Evolutionary conservation across 306 rosid species (phyloP).

Genomic region (Luffa acutangula): DNA sequence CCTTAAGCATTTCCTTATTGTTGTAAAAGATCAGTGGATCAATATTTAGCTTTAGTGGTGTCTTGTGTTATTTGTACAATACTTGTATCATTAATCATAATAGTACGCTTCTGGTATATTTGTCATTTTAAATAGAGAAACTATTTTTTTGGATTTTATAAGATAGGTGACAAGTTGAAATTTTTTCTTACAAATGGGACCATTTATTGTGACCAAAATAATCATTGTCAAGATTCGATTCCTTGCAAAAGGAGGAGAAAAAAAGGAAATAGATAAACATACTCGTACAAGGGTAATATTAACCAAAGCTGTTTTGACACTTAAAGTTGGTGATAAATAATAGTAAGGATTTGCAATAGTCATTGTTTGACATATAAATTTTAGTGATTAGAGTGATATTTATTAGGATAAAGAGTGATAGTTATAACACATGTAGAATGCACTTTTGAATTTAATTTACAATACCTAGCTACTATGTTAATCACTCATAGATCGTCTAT

Average conservation of each 20-base stretch:
- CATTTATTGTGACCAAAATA: neutral
- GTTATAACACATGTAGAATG: too few relatives aligned
- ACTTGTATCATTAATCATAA: neutral
- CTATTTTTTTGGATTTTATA: neutral
- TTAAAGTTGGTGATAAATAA: neutral
- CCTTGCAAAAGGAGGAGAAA: neutral
- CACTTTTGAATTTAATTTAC: too few relatives aligned
- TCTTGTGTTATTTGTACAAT: neutral
- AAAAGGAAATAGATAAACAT: too few relatives aligned
- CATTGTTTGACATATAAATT: neutral
- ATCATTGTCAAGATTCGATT: neutral
- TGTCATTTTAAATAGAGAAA: neutral
- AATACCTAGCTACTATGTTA: too few relatives aligned
- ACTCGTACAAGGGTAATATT: neutral
- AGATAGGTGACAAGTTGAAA: neutral
- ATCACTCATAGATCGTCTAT: too few relatives aligned
- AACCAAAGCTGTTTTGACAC: neutral
- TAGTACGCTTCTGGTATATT: neutral
- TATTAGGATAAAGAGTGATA: too few relatives aligned
- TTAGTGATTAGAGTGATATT: neutral
- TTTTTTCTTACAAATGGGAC: neutral
- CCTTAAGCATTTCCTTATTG: neutral
- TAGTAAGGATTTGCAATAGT: neutral
- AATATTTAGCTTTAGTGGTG: neutral
- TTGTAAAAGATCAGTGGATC: neutral